These are phyloP conservation scores for Trifolium dubium DNA, from an alignment of 306 rosid genomes.

Conservation along the genomic window DNA sequence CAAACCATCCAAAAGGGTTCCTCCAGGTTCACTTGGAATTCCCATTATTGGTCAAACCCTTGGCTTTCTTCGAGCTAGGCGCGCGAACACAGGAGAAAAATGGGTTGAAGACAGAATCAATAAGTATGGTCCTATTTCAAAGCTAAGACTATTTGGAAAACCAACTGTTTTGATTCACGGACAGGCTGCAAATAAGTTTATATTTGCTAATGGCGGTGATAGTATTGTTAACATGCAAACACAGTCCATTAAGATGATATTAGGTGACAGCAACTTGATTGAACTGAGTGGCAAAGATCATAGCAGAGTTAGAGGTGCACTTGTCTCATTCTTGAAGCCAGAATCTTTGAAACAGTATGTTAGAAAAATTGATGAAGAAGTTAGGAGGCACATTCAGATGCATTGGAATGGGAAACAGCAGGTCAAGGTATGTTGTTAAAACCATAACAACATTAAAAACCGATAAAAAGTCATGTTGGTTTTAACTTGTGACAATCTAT, in stretches of 20 bases:
- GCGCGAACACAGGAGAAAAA: slow-evolving; percentile 65
- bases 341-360: slow-evolving; percentile 71
- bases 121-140: slow-evolving; percentile 74
- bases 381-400: slow-evolving; percentile 61
- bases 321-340: slow-evolving; percentile 72
- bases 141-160: slow-evolving; percentile 73
- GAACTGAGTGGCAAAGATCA: slow-evolving; percentile 69
- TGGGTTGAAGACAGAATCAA: slow-evolving; percentile 62
- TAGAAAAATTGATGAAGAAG: slow-evolving; percentile 67
- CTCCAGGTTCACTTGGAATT: slow-evolving; percentile 82
- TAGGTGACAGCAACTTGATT: slow-evolving; percentile 60
- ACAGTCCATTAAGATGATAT: slow-evolving; percentile 49
- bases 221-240: slow-evolving; percentile 51
- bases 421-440: slow-evolving; percentile 48
- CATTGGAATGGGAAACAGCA: slow-evolving; percentile 71
- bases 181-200: slow-evolving; percentile 70
- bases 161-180: slow-evolving; percentile 74
- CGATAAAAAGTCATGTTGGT: background rate
- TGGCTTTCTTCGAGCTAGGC: slow-evolving; percentile 60
- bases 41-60: slow-evolving; percentile 76
- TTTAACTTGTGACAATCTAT: background rate
- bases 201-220: slow-evolving; percentile 45
- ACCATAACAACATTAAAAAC: background rate
- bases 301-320: slow-evolving; percentile 66
- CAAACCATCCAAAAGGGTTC: slow-evolving; percentile 53